phyloP scores from a whole-genome alignment of 2,329 filamentous ascomycete genomes.

The Fusarium albidum region DNA sequence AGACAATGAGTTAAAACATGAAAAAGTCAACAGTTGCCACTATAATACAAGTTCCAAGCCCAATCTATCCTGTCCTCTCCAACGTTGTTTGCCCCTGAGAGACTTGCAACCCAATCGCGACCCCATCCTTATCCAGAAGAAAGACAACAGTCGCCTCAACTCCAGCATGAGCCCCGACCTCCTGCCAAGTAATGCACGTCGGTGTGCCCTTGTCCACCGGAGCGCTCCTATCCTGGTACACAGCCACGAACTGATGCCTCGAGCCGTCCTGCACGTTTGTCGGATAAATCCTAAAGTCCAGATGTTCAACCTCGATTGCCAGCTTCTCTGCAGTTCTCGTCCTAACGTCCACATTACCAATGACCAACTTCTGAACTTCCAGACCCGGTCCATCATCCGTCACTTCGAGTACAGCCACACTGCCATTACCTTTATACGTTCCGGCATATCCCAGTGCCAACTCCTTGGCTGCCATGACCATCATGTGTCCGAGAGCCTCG shows the following conservation, averaged over 20 bases:
- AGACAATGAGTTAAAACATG: too few relatives aligned
- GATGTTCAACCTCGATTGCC: slow-evolving; percentile 24
- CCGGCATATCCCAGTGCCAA: slow-evolving; percentile 18
- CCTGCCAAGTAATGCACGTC: slow-evolving; percentile 45
- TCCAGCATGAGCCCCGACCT: slow-evolving; percentile 16
- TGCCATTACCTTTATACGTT: not conserved
- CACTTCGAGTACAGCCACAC: slow-evolving; percentile 14
- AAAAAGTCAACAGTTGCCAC: too few relatives aligned
- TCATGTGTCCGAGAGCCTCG: slow-evolving; percentile 24
- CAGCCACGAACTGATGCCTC: slow-evolving; percentile 40
- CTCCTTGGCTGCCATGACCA: slow-evolving; percentile 22
- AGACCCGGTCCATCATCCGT: slow-evolving; percentile 38
- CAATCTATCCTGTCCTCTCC: not conserved
- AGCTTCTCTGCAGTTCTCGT: slow-evolving; percentile 25
- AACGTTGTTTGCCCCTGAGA: slow-evolving; percentile 3
- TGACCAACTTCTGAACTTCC: slow-evolving; percentile 29
- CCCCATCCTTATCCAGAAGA: not conserved
- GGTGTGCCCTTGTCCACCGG: slow-evolving; percentile 44
- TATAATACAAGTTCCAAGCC: too few relatives aligned
- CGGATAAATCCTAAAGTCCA: slow-evolving; percentile 45
- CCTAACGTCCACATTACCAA: slow-evolving; percentile 29
- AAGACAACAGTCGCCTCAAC: slow-evolving; percentile 22
- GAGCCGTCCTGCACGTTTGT: slow-evolving; percentile 36
- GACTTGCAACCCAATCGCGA: slow-evolving; percentile 11
- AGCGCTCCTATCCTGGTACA: slow-evolving; percentile 43